These are phyloP conservation scores for Trametopsis cervina DNA, from an alignment of 768 basidiomycete genomes.

Conservation along the genomic window DNA sequence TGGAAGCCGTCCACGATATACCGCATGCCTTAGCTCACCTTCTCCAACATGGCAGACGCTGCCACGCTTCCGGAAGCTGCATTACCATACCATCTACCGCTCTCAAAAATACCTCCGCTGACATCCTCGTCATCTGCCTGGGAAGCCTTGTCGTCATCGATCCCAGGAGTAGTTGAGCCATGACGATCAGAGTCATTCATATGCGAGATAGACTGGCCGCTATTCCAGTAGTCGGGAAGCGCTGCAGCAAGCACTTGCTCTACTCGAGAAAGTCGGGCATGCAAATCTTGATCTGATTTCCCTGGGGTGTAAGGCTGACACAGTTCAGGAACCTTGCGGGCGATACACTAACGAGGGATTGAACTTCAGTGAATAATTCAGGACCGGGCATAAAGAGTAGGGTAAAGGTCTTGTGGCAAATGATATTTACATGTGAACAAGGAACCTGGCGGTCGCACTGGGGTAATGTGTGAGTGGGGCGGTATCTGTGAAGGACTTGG, in stretches of 20 bases:
- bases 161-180: slow-evolving; percentile 41
- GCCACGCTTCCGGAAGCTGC: slow-evolving; percentile 81
- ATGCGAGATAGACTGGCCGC: slow-evolving; percentile 29
- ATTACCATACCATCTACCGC: slow-evolving; percentile 81
- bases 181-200: slow-evolving; percentile 25
- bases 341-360: slow-evolving; percentile 50
- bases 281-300: slow-evolving; percentile 78
- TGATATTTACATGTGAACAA: slow-evolving; percentile 63
- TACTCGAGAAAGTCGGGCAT: slow-evolving; percentile 62
- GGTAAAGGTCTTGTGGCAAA: slow-evolving; percentile 10
- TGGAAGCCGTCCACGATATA: slow-evolving; percentile 4
- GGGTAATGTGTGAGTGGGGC: no score
- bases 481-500: background rate
- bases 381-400: slow-evolving; percentile 11
- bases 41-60: slow-evolving; percentile 71
- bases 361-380: no score
- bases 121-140: slow-evolving; percentile 74
- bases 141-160: slow-evolving; percentile 65
- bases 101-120: slow-evolving; percentile 70
- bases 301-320: slow-evolving; percentile 88
- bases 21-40: slow-evolving; percentile 36
- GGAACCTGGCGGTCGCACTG: slow-evolving; percentile 85
- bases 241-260: slow-evolving; percentile 80
- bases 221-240: slow-evolving; percentile 63
- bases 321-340: slow-evolving; percentile 81